Evolutionary conservation across 2,329 filamentous ascomycete species (phyloP).

Genomic region (Xylariomycetidae sp.): DNA sequence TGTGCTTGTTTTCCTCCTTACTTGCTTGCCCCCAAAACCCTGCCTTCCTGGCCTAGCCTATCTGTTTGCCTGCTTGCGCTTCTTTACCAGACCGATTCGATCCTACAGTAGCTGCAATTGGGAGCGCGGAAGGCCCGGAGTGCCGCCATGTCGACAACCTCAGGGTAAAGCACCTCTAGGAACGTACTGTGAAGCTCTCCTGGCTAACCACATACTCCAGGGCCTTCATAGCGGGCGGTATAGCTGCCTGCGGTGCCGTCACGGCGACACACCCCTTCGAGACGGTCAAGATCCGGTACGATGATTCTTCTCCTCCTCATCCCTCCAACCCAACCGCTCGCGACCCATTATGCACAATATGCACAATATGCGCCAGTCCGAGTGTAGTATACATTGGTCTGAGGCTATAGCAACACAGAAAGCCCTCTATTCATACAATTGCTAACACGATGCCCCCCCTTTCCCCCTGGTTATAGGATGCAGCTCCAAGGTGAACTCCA

Average conservation of each 20-base stretch:
- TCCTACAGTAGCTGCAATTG: too few relatives aligned
- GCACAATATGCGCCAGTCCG: too few relatives aligned
- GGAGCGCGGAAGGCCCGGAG: conserved; percentile 10
- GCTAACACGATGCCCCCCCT: too few relatives aligned
- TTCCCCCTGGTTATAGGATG: too few relatives aligned
- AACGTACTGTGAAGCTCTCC: not conserved
- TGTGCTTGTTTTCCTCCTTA: too few relatives aligned
- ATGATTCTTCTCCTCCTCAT: conserved; percentile 5
- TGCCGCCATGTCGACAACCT: conserved; percentile 25
- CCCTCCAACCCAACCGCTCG: not conserved
- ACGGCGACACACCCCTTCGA: conserved; percentile 98
- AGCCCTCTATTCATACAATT: too few relatives aligned
- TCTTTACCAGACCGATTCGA: too few relatives aligned
- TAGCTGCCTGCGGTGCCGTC: conserved; percentile 94
- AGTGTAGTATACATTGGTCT: too few relatives aligned
- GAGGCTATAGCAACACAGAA: too few relatives aligned
- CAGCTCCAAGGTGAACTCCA: conserved; percentile 96
- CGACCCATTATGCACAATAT: not conserved
- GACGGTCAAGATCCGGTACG: conserved; percentile 94
- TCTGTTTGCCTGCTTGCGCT: too few relatives aligned
- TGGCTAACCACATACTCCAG: conserved; percentile 34
- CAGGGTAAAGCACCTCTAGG: conserved; percentile 17
- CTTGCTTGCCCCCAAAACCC: too few relatives aligned
- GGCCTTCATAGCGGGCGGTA: conserved; percentile 91
- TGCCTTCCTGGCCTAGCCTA: too few relatives aligned